Evolutionary conservation across 2,329 filamentous ascomycete genomes (phyloP).

Genomic region (Hypoxylon sp.): DNA sequence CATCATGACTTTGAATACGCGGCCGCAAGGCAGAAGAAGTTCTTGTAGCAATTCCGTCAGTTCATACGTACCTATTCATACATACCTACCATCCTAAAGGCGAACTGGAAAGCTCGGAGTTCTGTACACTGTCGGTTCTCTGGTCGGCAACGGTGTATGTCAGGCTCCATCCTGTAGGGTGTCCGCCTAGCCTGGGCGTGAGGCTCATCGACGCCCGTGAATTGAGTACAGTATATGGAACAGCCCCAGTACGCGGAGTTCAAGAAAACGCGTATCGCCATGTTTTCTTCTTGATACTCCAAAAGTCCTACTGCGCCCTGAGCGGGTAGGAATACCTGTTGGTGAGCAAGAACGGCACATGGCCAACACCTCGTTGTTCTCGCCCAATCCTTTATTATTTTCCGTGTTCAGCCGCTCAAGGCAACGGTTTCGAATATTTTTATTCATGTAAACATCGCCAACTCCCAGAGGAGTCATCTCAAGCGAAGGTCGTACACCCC

Average conservation of each 20-base stretch:
- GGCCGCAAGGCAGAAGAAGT: background rate
- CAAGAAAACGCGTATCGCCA: background rate
- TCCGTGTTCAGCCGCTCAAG: background rate
- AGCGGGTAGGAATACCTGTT: slow-evolving; percentile 1
- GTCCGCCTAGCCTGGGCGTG: background rate
- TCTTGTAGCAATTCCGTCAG: slow-evolving; percentile 1
- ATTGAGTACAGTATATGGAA: background rate
- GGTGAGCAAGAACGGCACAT: slow-evolving; percentile 4
- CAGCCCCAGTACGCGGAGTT: background rate
- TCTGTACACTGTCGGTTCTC: background rate
- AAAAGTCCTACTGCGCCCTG: slow-evolving; percentile 16
- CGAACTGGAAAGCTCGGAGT: too few relatives aligned
- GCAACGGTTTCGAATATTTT: background rate
- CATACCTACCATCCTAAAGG: background rate
- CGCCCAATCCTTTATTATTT: background rate
- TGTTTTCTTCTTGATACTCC: background rate
- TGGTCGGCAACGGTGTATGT: background rate
- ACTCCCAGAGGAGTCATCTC: background rate
- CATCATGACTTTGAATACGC: background rate
- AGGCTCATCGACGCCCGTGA: slow-evolving; percentile 11
- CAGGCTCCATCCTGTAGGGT: slow-evolving; percentile 3
- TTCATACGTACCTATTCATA: background rate
- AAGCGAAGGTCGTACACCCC: background rate
- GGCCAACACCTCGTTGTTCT: background rate
- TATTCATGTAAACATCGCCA: background rate